phyloP scores from a whole-genome alignment of 352 stramenopile genomes.

The Peronosclerospora sorghi region DNA sequence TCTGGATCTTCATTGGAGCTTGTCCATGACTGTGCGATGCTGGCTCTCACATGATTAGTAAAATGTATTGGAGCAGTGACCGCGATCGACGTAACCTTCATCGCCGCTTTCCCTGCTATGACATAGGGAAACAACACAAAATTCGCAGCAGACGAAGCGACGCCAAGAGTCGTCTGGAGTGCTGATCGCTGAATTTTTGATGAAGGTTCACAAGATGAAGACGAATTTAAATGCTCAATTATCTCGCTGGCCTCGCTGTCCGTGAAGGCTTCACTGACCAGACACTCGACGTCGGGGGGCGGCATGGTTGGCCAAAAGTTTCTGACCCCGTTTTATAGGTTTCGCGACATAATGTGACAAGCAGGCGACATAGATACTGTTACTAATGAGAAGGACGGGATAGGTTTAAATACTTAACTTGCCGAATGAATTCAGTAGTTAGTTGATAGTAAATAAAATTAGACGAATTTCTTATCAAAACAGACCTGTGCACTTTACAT shows the following conservation, averaged over 20 bases:
- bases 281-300: constrained; percentile 1
- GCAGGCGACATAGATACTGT: too few relatives aligned
- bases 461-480: too few relatives aligned
- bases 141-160: constrained; percentile 46
- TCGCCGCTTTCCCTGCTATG: constrained; percentile 39
- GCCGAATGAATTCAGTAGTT: too few relatives aligned
- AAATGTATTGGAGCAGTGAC: constrained; percentile 49
- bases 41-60: constrained; percentile 36
- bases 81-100: constrained; percentile 43
- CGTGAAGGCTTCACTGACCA: constrained; percentile 19
- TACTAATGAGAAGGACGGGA: too few relatives aligned
- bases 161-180: constrained; percentile 42
- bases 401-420: too few relatives aligned
- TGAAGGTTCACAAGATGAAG: neutral
- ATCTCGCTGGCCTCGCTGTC: constrained; percentile 10
- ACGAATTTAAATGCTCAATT: constrained; percentile 7
- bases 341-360: too few relatives aligned
- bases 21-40: constrained; percentile 20
- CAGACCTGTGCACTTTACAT: too few relatives aligned
- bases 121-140: constrained; percentile 57
- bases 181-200: constrained; percentile 4
- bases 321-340: too few relatives aligned
- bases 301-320: too few relatives aligned
- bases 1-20: constrained; percentile 11
- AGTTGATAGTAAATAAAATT: too few relatives aligned